These are phyloP conservation scores for Ceratobasidium sp. DNA, from an alignment of 1,284 basidiomycete species.

Conservation along the genomic window DNA sequence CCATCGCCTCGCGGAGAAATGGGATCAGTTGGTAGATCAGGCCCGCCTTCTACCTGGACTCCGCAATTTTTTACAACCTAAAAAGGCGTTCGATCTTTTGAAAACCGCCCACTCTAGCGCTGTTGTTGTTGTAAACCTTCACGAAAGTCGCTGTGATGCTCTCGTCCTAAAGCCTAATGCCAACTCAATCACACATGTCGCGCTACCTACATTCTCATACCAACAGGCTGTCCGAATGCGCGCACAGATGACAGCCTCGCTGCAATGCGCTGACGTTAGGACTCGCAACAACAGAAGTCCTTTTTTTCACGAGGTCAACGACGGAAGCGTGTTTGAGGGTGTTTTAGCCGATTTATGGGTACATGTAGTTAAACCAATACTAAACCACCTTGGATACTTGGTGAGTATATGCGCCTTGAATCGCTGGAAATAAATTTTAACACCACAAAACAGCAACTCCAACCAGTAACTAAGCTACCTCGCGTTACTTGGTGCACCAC, in stretches of 20 bases:
- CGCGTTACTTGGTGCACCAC: background rate
- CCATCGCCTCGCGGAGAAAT: background rate
- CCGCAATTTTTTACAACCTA: background rate
- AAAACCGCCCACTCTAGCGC: background rate
- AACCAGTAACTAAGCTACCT: background rate
- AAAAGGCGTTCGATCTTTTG: background rate
- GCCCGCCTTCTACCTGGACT: background rate
- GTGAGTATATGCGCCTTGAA: background rate
- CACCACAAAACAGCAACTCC: background rate
- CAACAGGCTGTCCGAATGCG: background rate
- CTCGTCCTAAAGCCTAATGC: background rate
- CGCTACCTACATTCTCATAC: background rate
- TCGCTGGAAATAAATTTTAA: background rate
- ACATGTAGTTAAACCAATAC: background rate
- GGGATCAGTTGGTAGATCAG: background rate
- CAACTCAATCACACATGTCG: background rate
- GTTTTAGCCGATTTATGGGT: background rate
- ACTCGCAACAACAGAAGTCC: background rate
- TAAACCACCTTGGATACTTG: background rate
- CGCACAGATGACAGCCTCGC: too few relatives aligned
- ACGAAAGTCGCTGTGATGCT: slow-evolving; percentile 8
- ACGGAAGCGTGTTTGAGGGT: background rate
- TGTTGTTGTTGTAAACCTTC: background rate
- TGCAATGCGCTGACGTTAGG: background rate
- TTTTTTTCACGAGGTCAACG: background rate